Percentiles rank a stretch among this genome's conserved stretches.
Evolutionary conservation across 306 rosid genomes (phyloP).

Genomic region (Senna tora): DNA sequence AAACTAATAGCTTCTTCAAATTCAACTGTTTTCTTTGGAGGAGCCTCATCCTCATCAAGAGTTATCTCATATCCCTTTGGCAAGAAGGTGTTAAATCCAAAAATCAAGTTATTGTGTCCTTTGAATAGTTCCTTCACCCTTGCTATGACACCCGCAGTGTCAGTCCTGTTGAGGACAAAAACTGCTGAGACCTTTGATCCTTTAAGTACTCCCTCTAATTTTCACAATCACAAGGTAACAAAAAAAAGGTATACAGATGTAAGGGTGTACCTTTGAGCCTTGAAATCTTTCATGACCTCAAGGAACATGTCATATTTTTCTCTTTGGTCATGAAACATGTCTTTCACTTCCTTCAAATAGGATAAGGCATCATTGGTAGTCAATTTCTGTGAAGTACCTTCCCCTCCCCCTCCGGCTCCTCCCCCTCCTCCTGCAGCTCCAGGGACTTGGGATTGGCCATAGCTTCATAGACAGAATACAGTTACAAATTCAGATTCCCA

Average conservation of each 20-base stretch:
- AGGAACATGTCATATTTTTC: conserved; percentile 84
- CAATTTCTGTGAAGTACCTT: conserved; percentile 67
- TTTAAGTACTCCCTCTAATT: conserved; percentile 20
- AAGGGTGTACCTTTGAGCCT: conserved; percentile 78
- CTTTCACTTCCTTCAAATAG: conserved; percentile 86
- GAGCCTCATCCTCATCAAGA: conserved; percentile 74
- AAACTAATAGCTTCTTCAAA: conserved; percentile 98
- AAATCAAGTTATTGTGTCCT: conserved; percentile 87
- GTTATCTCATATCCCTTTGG: conserved; percentile 98
- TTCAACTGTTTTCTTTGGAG: conserved; percentile 90
- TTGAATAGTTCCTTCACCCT: conserved; percentile 95
- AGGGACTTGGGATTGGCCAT: conserved; percentile 64
- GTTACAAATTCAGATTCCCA: conserved; percentile 34
- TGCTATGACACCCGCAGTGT: conserved; percentile 89
- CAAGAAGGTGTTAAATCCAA: conserved; percentile 95
- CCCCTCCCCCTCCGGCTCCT: conserved; percentile 49
- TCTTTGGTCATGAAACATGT: conserved; percentile 80
- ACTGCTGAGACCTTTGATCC: conserved; percentile 22
- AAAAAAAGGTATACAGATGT: conserved; percentile 17
- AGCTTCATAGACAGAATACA: conserved; percentile 49
- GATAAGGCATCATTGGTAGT: conserved; percentile 82
- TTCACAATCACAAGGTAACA: conserved; percentile 13
- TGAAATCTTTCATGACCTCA: conserved; percentile 96
- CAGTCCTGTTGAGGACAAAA: conserved; percentile 66
- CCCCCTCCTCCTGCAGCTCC: conserved; percentile 47